A percentile compares a stretch with the other conserved stretches of the same genome.
Conservation (phyloP, 768 basidiomycete species). For the Leccinellum rugosiceps region DNA sequence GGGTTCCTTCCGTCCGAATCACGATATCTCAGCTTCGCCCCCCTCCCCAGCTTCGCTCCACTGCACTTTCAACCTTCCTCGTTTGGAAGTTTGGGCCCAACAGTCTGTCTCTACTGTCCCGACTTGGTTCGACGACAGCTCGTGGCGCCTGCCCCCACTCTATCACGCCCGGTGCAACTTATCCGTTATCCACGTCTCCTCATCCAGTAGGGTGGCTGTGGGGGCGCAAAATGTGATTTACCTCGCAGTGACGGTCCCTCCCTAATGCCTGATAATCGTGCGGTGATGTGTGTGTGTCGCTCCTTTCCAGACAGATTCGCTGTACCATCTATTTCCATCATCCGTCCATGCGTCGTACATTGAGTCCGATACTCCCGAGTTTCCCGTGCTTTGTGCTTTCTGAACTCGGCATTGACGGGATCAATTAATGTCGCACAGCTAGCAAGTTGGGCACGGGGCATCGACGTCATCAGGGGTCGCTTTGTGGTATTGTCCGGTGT, state of each 20-base stretch:
- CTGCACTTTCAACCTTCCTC: conserved; percentile 26
- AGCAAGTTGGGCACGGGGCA: conserved; percentile 1
- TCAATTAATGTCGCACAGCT: conserved; percentile 2
- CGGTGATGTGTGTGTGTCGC: neutral
- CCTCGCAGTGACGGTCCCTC: conserved; percentile 9
- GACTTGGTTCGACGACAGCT: conserved; percentile 1
- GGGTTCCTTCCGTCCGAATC: conserved; percentile 16
- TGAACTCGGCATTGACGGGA: neutral
- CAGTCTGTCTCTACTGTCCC: conserved; percentile 11
- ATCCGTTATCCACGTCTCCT: neutral
- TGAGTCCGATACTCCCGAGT: neutral
- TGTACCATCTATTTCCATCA: conserved; percentile 2
- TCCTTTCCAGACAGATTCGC: neutral
- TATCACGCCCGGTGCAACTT: conserved; percentile 1
- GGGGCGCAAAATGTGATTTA: conserved; percentile 20
- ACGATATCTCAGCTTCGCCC: neutral
- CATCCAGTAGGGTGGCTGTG: conserved; percentile 17
- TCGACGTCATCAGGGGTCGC: conserved; percentile 21
- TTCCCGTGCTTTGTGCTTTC: neutral
- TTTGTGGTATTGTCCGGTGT: neutral
- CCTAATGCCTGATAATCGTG: neutral
- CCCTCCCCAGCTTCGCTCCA: neutral
- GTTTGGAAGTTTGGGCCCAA: conserved; percentile 23
- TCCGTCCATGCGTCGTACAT: neutral
- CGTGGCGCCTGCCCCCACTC: neutral